These are phyloP conservation scores for Phytopythium mirpurense DNA, from an alignment of 352 stramenopile genomes.

Conservation along the genomic window DNA sequence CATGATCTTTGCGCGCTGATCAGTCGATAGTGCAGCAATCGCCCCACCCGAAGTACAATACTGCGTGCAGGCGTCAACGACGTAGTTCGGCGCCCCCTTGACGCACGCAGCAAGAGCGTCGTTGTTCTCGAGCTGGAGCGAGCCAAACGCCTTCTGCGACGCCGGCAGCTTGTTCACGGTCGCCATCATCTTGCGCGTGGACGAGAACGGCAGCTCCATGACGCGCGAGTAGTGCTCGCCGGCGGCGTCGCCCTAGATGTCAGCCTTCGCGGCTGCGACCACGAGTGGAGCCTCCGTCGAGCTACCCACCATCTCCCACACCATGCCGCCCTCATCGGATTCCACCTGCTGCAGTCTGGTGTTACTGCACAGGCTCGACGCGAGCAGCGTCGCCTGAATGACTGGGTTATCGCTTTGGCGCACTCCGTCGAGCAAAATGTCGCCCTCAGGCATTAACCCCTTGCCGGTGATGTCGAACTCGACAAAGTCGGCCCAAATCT, in stretches of 20 bases:
- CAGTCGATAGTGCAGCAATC: no score
- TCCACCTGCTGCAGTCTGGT: conserved; percentile 56
- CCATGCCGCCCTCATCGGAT: conserved; percentile 23
- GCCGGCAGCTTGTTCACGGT: conserved; percentile 50
- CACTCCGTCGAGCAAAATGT: conserved; percentile 45
- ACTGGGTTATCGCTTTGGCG: conserved; percentile 41
- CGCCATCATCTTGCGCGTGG: conserved; percentile 93
- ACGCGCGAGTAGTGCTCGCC: conserved; percentile 56
- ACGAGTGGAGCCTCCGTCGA: conserved; percentile 66
- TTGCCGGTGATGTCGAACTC: conserved; percentile 48
- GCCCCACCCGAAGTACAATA: conserved; percentile 31
- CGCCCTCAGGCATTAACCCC: conserved; percentile 43
- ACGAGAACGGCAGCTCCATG: conserved; percentile 91
- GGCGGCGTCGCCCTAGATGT: conserved; percentile 42
- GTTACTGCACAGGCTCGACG: conserved; percentile 62
- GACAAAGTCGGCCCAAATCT: conserved; percentile 61
- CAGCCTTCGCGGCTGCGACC: conserved; percentile 56
- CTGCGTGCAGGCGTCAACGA: conserved; percentile 50
- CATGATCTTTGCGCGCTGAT: conserved; percentile 33
- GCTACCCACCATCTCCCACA: conserved; percentile 63
- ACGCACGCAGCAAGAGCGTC: conserved; percentile 48
- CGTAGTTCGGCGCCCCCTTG: conserved; percentile 67
- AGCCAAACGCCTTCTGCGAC: no score
- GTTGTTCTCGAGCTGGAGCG: conserved; percentile 9
- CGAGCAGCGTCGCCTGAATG: conserved; percentile 46